Conservation (phyloP, 139 green algal genomes). For the Chlorella vulgaris region DNA sequence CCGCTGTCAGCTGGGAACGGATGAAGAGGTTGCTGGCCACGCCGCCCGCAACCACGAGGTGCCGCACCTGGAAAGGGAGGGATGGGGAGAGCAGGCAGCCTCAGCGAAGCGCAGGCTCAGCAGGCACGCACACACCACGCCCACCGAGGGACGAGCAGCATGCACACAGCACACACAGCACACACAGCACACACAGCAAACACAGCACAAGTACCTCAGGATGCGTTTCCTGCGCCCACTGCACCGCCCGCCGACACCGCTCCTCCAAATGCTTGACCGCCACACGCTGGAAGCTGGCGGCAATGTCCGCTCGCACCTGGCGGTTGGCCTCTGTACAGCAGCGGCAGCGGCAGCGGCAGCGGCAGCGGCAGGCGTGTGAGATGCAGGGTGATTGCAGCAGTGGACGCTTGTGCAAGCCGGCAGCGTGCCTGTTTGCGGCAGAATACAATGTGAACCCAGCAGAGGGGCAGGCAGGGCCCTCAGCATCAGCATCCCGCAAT, state of each 20-base stretch:
- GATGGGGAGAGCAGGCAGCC: background rate
- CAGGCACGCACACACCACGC: background rate
- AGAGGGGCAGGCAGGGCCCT: too few species aligned
- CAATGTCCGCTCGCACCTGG: constrained; percentile 82
- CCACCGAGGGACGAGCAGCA: background rate
- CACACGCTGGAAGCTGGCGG: constrained; percentile 90
- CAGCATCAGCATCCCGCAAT: too few species aligned
- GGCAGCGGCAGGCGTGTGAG: background rate
- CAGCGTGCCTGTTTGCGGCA: too few species aligned
- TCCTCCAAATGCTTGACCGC: constrained; percentile 90
- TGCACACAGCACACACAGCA: background rate
- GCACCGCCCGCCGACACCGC: constrained; percentile 51
- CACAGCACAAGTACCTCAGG: constrained; percentile 29
- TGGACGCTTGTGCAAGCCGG: too few species aligned
- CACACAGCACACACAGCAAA: background rate
- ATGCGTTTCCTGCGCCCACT: constrained; percentile 69
- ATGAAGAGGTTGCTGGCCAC: constrained; percentile 91
- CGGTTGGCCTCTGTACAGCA: constrained; percentile 30
- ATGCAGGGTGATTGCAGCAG: background rate
- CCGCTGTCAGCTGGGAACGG: constrained; percentile 52
- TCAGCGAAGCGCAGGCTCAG: background rate
- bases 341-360: background rate
- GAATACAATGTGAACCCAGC: too few species aligned
- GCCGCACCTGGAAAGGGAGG: constrained; percentile 1
- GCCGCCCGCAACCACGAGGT: constrained; percentile 93